These are phyloP conservation scores for Suhomyces yuchorum DNA, from an alignment of 1,139 yeast species.

Conservation along the genomic window DNA sequence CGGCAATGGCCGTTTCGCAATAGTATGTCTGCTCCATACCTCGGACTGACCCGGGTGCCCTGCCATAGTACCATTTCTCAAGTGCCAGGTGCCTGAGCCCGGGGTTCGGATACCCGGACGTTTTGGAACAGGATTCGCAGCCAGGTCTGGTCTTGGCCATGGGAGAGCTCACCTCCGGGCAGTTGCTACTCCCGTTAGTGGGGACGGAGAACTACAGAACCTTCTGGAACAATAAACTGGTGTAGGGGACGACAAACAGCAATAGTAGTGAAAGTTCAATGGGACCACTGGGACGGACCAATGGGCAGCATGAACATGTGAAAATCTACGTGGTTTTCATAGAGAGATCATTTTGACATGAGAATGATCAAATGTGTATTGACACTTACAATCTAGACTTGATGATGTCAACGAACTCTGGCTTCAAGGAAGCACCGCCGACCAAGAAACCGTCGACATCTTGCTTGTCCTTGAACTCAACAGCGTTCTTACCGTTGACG, in stretches of 20 bases:
- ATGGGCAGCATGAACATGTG: background rate
- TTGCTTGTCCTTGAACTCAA: conserved; percentile 84
- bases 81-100: conserved; percentile 1
- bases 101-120: conserved; percentile 5
- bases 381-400: conserved; percentile 74
- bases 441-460: conserved; percentile 99
- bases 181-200: background rate
- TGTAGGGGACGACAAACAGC: background rate
- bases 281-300: background rate
- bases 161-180: background rate
- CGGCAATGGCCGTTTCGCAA: background rate
- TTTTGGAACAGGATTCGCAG: conserved; percentile 3
- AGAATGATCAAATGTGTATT: background rate
- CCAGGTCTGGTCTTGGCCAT: background rate
- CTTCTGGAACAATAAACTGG: background rate
- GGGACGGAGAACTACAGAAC: background rate
- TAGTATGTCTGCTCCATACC: background rate
- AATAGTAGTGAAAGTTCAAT: background rate
- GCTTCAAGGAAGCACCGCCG: conserved; percentile 99
- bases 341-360: conserved; percentile 2
- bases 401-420: conserved; percentile 94
- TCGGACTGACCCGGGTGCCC: background rate
- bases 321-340: background rate
- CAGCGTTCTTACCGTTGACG: conserved; percentile 93
- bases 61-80: background rate